Base-by-base conservation (phyloP, 257 asterid genomes). In the Salvia miltiorrhiza region DNA sequence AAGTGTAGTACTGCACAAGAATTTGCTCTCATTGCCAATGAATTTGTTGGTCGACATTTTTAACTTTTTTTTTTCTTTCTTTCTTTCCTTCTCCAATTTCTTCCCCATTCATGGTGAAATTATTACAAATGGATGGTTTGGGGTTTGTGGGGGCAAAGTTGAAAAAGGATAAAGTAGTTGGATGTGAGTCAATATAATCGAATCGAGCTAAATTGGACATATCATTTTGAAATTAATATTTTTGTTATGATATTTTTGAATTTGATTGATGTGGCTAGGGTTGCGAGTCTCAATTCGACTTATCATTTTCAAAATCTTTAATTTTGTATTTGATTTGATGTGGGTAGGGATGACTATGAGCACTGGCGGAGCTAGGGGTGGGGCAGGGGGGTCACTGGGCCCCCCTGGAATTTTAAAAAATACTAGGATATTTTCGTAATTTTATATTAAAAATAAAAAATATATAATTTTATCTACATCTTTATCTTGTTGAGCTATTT, bases 21-120 rank as follows among this genome's bases (percentile, higher is more conserved):
- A 60, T 21, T 60, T 40, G 45, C 23, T 73, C 26, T 21, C 35
- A 37, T 45, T 44, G 19, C 9, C 66, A 65, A 50, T 49, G 24
- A 40, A 39, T 50, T 74, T 40, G 10, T 11, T 59, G 65, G 49
- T 40, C 17, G 37, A 3, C 10, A 11, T 48, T 45, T 74, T 37
- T 35, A 65, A 54, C 54, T 30, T 40, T 74, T 67, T 17, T 30
- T 40, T 74, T 67, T 17, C 16, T 45, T 35, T 70, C 56, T 14
- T 35, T 5, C 40, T 7, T 35, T 35, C 10, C 6, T 35, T 35
- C 40, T 37, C 43, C 12, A 17, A 28, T 11, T 53, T 57, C 64
- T 24, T 21, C 52, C 28, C 65, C 73, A 49, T 60, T 28, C 53
- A 39, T 44, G 23, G 14, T 43, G 23, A 28, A 20, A 16, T 57